Evolutionary conservation across 331 rosid species (phyloP).

Genomic region (Pyracantha coccinea): DNA sequence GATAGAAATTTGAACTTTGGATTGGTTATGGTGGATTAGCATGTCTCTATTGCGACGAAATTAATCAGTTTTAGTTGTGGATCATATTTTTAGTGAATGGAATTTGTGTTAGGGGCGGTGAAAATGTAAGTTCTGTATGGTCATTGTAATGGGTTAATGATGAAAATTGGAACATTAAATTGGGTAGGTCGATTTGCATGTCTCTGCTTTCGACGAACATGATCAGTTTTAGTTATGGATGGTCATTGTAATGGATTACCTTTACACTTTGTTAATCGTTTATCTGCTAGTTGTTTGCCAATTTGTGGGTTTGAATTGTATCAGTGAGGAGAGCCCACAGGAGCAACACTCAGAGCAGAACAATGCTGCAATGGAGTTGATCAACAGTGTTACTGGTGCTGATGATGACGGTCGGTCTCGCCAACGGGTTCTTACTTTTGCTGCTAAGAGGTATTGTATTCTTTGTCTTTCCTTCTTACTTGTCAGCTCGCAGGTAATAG

Average conservation of each 20-base stretch:
- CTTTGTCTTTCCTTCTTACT: not conserved
- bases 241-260: not conserved
- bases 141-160: not conserved
- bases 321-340: slow-evolving; percentile 58
- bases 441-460: slow-evolving; percentile 71
- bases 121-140: not conserved
- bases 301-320: slow-evolving; percentile 9
- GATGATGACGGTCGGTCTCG: slow-evolving; percentile 97
- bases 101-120: not conserved
- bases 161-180: no score
- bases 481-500: not conserved
- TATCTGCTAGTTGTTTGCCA: not conserved
- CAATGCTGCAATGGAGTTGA: slow-evolving; percentile 86
- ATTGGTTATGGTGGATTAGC: not conserved
- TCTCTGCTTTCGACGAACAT: no score
- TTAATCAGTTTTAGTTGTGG: not conserved
- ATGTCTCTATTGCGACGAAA: not conserved
- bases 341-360: slow-evolving; percentile 54
- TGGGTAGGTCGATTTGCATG: no score
- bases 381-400: slow-evolving; percentile 71
- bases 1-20: not conserved
- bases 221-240: not conserved
- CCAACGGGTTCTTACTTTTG: slow-evolving; percentile 92
- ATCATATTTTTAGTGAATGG: not conserved
- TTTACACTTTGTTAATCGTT: not conserved